phyloP scores from a whole-genome alignment of 1,284 basidiomycete genomes.

The Sporisorium scitamineum region DNA sequence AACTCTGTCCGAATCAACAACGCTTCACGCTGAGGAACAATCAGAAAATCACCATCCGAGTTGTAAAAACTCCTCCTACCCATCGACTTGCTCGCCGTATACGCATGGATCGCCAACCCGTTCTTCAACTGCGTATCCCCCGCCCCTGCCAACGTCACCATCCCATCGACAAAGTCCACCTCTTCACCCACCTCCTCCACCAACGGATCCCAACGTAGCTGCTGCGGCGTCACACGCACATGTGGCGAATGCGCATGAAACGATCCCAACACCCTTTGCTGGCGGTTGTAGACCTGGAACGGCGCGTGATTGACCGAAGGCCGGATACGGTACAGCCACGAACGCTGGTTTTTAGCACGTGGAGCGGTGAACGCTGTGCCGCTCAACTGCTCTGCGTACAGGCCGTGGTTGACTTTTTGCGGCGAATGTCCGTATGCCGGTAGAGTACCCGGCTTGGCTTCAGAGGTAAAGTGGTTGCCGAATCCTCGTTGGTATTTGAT shows the following conservation, averaged over 20 bases:
- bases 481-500: constrained; percentile 57
- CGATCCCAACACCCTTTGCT: constrained; percentile 72
- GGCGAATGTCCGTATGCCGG: constrained; percentile 75
- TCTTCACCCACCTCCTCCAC: constrained; percentile 63
- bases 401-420: constrained; percentile 75
- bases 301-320: constrained; percentile 79
- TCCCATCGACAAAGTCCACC: constrained; percentile 76
- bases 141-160: constrained; percentile 77
- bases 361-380: constrained; percentile 76
- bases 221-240: constrained; percentile 76
- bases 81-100: constrained; percentile 77
- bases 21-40: constrained; percentile 77
- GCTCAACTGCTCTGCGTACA: constrained; percentile 77
- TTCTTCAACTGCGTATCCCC: constrained; percentile 75
- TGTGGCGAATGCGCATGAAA: constrained; percentile 70
- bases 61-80: constrained; percentile 77
- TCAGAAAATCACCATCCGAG: constrained; percentile 78
- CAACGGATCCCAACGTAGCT: constrained; percentile 77
- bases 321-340: constrained; percentile 72
- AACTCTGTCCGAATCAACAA: constrained; percentile 79
- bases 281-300: constrained; percentile 74
- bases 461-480: constrained; percentile 66
- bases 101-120: constrained; percentile 74
- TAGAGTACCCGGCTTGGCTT: constrained; percentile 74
- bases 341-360: constrained; percentile 72